A percentile compares a stretch with the other conserved stretches of the same genome.
phyloP scores from a whole-genome alignment of 164 flowering plant species.

The Litsea cubeba region DNA sequence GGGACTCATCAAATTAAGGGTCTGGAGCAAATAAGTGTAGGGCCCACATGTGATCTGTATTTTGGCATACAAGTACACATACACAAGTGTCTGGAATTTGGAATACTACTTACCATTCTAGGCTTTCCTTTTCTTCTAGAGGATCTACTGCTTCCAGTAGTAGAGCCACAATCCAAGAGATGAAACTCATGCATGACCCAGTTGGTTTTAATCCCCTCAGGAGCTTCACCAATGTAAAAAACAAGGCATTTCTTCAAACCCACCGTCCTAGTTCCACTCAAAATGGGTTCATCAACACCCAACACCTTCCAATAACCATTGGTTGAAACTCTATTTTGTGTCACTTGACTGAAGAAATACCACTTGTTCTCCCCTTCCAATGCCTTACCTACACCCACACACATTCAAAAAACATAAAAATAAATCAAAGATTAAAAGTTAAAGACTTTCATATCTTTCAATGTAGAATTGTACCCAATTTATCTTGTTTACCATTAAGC shows the following conservation, averaged over 20 bases:
- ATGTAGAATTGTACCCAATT: neutral
- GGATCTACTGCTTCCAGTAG: conserved; percentile 26
- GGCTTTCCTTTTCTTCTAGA: conserved; percentile 32
- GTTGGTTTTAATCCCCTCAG: conserved; percentile 38
- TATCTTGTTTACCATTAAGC: conserved; percentile 46
- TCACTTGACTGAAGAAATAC: conserved; percentile 71
- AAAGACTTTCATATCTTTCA: too few relatives aligned
- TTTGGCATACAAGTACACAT: too few relatives aligned
- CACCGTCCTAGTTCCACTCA: conserved; percentile 28
- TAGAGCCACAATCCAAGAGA: conserved; percentile 28
- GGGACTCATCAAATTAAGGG: too few relatives aligned
- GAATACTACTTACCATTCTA: conserved; percentile 26
- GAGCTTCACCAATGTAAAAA: conserved; percentile 39
- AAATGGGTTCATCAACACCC: conserved; percentile 53
- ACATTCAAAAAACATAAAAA: too few relatives aligned
- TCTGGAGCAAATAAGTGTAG: too few relatives aligned
- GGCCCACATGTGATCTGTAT: too few relatives aligned
- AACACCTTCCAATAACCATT: conserved; percentile 71
- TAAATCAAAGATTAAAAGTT: neutral
- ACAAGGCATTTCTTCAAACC: conserved; percentile 44
- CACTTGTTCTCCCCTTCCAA: conserved; percentile 64
- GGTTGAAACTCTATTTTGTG: conserved; percentile 35
- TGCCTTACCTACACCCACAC: conserved; percentile 57
- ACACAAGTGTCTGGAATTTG: neutral
- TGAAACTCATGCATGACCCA: conserved; percentile 70